These are phyloP conservation scores for Candida qinlingensis DNA, from an alignment of 805 yeast species.

Conservation along the genomic window DNA sequence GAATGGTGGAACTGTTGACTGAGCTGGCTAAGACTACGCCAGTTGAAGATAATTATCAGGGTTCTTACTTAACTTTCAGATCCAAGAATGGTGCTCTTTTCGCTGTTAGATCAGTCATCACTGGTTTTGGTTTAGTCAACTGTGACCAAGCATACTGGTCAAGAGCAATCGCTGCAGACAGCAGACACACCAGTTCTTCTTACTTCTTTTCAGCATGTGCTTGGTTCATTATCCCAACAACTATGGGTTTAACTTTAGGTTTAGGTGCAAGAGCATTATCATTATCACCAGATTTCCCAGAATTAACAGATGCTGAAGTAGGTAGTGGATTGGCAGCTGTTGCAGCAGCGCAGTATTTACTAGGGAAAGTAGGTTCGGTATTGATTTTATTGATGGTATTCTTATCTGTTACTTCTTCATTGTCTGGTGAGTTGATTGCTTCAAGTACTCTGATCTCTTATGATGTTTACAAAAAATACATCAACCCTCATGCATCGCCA, in stretches of 20 bases:
- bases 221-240: constrained; percentile 36
- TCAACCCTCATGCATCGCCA: constrained; percentile 38
- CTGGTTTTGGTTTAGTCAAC: constrained; percentile 32
- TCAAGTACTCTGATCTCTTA: constrained; percentile 38
- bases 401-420: constrained; percentile 37
- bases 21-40: constrained; percentile 31
- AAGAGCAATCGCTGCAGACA: constrained; percentile 38
- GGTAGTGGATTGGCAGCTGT: constrained; percentile 36
- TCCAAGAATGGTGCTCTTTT: constrained; percentile 29
- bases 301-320: constrained; percentile 33
- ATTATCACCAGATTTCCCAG: constrained; percentile 28
- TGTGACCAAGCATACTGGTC: constrained; percentile 37
- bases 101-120: constrained; percentile 28
- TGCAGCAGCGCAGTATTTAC: constrained; percentile 33
- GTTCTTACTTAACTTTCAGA: constrained; percentile 33
- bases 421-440: constrained; percentile 38
- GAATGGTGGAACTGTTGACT: constrained; percentile 38
- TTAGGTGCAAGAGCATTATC: constrained; percentile 33
- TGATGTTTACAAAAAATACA: constrained; percentile 41
- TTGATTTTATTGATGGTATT: constrained; percentile 38
- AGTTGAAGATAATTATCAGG: constrained; percentile 29
- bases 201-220: constrained; percentile 35
- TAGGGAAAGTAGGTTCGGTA: constrained; percentile 40
- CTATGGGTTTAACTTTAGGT: constrained; percentile 34
- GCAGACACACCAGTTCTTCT: constrained; percentile 30